phyloP scores from a whole-genome alignment of 257 asterid genomes.

The Solanum gracilifrons region DNA sequence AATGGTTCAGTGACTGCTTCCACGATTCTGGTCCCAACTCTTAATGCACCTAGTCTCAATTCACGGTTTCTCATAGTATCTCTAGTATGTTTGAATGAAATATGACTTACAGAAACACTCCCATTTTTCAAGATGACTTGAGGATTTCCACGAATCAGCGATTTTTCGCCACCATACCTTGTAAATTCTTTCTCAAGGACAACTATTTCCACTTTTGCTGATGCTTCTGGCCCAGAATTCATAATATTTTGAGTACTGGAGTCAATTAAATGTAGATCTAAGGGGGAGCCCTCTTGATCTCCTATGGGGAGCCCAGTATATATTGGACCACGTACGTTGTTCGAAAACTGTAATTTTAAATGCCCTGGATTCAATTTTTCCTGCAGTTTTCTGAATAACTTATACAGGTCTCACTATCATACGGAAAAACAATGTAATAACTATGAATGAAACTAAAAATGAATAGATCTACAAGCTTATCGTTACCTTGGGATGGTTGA shows the following conservation, averaged over 20 bases:
- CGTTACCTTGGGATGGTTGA: neutral
- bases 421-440: accelerated
- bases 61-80: neutral
- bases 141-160: neutral
- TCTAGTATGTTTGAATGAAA: neutral
- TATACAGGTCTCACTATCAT: neutral
- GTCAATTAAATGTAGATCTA: neutral
- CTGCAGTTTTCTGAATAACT: neutral
- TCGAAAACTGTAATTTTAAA: neutral
- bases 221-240: neutral
- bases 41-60: neutral
- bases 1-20: neutral
- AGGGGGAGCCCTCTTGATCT: neutral
- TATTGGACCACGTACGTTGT: neutral
- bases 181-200: neutral
- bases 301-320: neutral
- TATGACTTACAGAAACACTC: neutral
- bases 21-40: neutral
- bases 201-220: neutral
- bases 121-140: neutral
- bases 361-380: neutral
- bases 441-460: neutral
- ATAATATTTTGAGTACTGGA: neutral
- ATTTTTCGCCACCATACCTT: neutral
- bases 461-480: neutral